Base-by-base conservation (phyloP, 441 rosid genomes). In the Adansonia grandidieri region DNA sequence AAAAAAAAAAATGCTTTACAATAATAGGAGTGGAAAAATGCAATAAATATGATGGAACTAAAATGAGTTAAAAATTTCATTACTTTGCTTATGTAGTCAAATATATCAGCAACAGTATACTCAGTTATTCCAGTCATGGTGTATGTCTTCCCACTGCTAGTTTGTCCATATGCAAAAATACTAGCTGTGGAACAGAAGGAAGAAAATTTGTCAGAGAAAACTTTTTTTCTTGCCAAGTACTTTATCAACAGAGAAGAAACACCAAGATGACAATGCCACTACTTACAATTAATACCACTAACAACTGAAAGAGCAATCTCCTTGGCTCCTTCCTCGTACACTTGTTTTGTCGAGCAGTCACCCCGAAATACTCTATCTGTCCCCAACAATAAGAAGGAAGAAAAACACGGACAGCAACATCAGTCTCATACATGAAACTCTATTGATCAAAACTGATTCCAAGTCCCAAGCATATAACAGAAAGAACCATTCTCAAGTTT, bases 71-170 rank as follows among this genome's bases (percentile, higher is more conserved):
- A 76, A 80, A 77, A 5, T 68, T 77, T 72, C 69, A 79, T 73
- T 91, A 92, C 98, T 90, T 78, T 87, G 65, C 86, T 84, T 61
- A 92, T 90, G 75, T 90, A 90, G 79, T 92, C 90, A 85, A 86
- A 94, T 84, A 92, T 89, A 80, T 94, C 98, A 19, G 92, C 91
- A 65, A 89, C 93, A 5, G 93, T 84, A 78, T 81, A 88, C 85
- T 91, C 95, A 20, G 98, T 91, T 69, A 94, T 87, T 79, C 98
- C 95, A 79, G 84, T 82, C 97, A 94, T 94, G 51, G 98, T 92
- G 85, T 91, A 91, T 17, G 97, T 91, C 90, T 93, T 93, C 84
- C 98, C 98, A 84, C 98, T 92, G 84, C 95, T 87, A 47, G 98
- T 94, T 87, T 94, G 97, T 42, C 97, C 97, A 85, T 94, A 94